Conservation (phyloP, 305 asterid genomes). For the Stenogyne calaminthoides region DNA sequence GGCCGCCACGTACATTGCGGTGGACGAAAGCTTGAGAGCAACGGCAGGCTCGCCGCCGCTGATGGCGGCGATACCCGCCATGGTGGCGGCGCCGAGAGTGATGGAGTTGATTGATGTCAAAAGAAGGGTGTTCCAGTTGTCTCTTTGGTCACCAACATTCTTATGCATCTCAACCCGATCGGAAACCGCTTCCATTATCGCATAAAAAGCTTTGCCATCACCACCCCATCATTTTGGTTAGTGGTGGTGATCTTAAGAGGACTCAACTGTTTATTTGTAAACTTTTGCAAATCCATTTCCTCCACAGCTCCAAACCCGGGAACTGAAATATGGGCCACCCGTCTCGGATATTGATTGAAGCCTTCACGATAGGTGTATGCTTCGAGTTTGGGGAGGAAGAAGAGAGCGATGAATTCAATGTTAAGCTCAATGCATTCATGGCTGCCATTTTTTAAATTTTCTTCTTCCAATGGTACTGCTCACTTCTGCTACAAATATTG, state of each 20-base stretch:
- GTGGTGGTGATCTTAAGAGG: slow-evolving; percentile 7
- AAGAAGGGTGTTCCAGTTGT: slow-evolving; percentile 53
- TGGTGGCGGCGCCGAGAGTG: slow-evolving; percentile 52
- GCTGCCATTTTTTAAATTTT: too few species aligned
- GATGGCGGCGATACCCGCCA: slow-evolving; percentile 47
- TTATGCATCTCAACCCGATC: slow-evolving; percentile 65
- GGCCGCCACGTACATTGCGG: slow-evolving; percentile 50
- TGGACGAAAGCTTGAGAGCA: slow-evolving; percentile 48
- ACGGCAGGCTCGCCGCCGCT: slow-evolving; percentile 35
- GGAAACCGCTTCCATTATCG: slow-evolving; percentile 46
- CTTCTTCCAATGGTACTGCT: too few species aligned
- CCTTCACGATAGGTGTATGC: too few species aligned
- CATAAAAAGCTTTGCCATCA: slow-evolving; percentile 49
- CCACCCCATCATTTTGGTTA: background rate
- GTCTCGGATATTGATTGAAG: too few species aligned
- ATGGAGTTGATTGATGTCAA: slow-evolving; percentile 49
- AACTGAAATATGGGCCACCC: too few species aligned
- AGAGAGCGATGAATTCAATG: too few species aligned
- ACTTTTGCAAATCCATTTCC: too few species aligned
- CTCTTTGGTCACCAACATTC: slow-evolving; percentile 53
- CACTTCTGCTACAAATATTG: too few species aligned
- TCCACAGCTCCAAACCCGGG: too few species aligned
- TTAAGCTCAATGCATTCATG: too few species aligned
- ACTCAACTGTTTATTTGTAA: slow-evolving; percentile 21
- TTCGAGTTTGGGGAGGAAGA: too few species aligned